These are phyloP conservation scores for Pulveroboletus ravenelii DNA, from an alignment of 768 basidiomycete species.

Conservation along the genomic window DNA sequence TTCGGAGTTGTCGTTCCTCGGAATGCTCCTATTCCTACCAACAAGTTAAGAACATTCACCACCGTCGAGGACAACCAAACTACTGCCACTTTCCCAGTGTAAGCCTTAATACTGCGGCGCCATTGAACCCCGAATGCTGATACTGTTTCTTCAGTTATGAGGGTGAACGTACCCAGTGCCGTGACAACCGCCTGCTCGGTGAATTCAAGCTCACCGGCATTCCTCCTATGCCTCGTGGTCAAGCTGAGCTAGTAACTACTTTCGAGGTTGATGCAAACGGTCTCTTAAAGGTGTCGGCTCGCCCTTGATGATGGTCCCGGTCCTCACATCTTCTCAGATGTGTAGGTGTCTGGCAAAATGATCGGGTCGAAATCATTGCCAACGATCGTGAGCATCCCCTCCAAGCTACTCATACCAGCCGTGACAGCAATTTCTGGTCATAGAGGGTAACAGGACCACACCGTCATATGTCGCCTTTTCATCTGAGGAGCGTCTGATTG, in stretches of 20 bases:
- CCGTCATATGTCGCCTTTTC: slow-evolving; percentile 99
- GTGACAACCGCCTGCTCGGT: slow-evolving; percentile 97
- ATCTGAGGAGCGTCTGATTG: slow-evolving; percentile 91
- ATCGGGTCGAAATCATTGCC: slow-evolving; percentile 99
- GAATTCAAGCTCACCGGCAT: slow-evolving; percentile 99
- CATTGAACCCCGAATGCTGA: not conserved
- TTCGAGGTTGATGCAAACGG: slow-evolving; percentile 99
- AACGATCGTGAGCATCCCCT: slow-evolving; percentile 72
- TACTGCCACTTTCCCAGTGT: slow-evolving; percentile 99
- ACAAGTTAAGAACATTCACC: slow-evolving; percentile 98
- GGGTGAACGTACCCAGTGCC: slow-evolving; percentile 99
- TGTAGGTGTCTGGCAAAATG: slow-evolving; percentile 99
- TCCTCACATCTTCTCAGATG: slow-evolving; percentile 52
- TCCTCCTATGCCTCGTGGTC: slow-evolving; percentile 98
- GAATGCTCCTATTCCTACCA: slow-evolving; percentile 99
- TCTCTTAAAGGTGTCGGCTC: slow-evolving; percentile 96
- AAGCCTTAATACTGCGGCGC: slow-evolving; percentile 25
- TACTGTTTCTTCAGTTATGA: slow-evolving; percentile 61
- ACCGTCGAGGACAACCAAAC: slow-evolving; percentile 99
- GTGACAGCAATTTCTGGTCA: slow-evolving; percentile 1
- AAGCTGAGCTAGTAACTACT: slow-evolving; percentile 98
- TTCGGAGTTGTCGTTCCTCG: slow-evolving; percentile 99
- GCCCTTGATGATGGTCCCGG: slow-evolving; percentile 14
- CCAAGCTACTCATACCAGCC: not conserved
- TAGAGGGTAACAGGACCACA: slow-evolving; percentile 98